Base-by-base conservation (phyloP, 2,329 filamentous ascomycete species). In the Penicillium sp. region DNA sequence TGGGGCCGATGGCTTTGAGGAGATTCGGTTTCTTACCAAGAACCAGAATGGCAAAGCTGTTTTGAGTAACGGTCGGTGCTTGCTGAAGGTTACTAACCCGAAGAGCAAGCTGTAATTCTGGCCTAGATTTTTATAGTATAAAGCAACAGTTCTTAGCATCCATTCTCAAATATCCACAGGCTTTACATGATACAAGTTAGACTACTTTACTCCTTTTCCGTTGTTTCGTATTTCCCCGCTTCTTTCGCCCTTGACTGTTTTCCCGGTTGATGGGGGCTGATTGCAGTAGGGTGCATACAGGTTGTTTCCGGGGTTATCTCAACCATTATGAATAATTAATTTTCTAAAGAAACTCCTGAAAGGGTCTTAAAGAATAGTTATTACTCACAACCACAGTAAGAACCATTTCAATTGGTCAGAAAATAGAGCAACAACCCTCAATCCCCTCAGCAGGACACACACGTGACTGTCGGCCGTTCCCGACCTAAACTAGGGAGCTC, bases 1-100 rank as follows among this genome's bases (percentile, higher is more conserved):
- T 1, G 77, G 62, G 66, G 15, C 60, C 1, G 82, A 76, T 58
- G 87, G 83, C 1, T 95, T 84, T 75, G 91, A 96, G 75, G 92
- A 96, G 73, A 78, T 96, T 49, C 81, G 90, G 45, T 97, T 96
- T 69, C 81, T 87, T 51, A 90, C 89, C 1, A 83, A 84, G 71
- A 86, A 96, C 25, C 88, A 88, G 65, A 86, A 87, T 29, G 90
- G 89, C 29, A 95, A 94, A 81, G 85, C 92, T 18, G 90, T 90
- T 58, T 77, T 97, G 74, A 94, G 86, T 76, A 96, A 97, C 73
- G 92, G 92, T 4, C 81, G 91, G 55, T 90, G 90, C 25, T 73
- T 93, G 70, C 84, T 97, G 68, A 90, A 84, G 81, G 78, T 84
- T 55, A 81, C 81, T 49, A 82, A 76, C 7, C 71, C 74, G 45